Evolutionary conservation across 2,329 filamentous ascomycete genomes (phyloP), one percentile per base, ranked within the genome.

Genomic region (Diaporthe eres): DNA sequence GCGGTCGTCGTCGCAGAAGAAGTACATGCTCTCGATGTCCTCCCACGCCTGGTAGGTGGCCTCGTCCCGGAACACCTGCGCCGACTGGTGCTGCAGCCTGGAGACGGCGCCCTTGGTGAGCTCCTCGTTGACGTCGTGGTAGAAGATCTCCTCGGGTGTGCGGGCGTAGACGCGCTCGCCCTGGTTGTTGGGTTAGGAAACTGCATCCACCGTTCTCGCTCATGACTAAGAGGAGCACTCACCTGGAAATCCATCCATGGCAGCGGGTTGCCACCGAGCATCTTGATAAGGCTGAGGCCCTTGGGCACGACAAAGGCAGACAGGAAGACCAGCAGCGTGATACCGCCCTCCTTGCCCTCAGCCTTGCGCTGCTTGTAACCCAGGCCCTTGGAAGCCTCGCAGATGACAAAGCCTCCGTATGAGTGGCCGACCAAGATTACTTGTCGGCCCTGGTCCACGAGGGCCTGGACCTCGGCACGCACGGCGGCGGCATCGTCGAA

Each of bases 361-460:
- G 74, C 74, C 63, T 78, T 79, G 19, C 84, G 78, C 68, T 83
- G 79, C 72, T 79, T 78, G 75, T 82, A 82, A 6, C 81, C 80
- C 1, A 82, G 77, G 0, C 80, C 82, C 19, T 79, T 77, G 22
- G 84, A 74, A 6, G 80, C 83, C 58, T 79, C 80, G 58, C 78
- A 77, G 5, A 78, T 79, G 9, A 84, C 75, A 1, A 83, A 77
- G 31, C 83, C 83, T 34, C 81, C 79, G 80, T 83, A 85, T 53
- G 81, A 83, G 74, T 85, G 83, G 13, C 79, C 76, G 6, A 82
- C 74, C 12, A 84, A 77, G 4, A 84, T 72, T 12, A 85, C 81
- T 39, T 83, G 80, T 44, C 82, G 83, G 10, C 80, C 79, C 58
- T 73, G 71, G 65, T 81, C 80, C 22, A 75, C 76, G n/a, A 82